Percentiles rank a stretch among this genome's conserved stretches.
phyloP scores from a whole-genome alignment of 768 basidiomycete genomes.

The Pilatotrama ljubarskyi region DNA sequence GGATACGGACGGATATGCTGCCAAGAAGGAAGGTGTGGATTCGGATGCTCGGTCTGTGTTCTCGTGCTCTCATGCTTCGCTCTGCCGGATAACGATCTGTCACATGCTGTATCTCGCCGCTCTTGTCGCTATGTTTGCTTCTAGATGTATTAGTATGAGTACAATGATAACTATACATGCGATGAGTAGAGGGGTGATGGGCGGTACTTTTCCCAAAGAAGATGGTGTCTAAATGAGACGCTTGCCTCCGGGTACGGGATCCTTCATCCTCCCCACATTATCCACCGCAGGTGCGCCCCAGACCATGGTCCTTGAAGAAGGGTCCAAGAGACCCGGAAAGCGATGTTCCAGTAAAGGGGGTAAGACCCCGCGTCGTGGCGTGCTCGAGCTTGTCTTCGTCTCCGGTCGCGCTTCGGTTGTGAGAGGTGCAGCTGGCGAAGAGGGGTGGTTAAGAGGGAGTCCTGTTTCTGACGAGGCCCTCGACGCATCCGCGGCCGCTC shows the following conservation, averaged over 20 bases:
- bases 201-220: constrained; percentile 5
- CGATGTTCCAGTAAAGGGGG: constrained; percentile 42
- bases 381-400: background rate
- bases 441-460: background rate
- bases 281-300: constrained; percentile 77
- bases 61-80: constrained; percentile 8
- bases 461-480: constrained; percentile 9
- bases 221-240: background rate
- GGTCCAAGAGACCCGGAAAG: constrained; percentile 58
- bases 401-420: background rate
- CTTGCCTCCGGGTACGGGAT: constrained; percentile 17
- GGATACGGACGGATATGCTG: constrained; percentile 3
- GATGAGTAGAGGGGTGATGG: background rate
- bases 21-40: background rate
- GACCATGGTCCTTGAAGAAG: constrained; percentile 60
- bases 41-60: background rate
- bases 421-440: background rate
- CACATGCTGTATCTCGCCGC: constrained; percentile 1
- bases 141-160: constrained; percentile 17
- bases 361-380: constrained; percentile 44
- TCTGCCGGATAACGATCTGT: background rate
- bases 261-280: constrained; percentile 50
- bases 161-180: constrained; percentile 12
- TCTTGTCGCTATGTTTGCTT: background rate
- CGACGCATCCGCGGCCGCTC: constrained; percentile 27